Base-by-base conservation (phyloP, 2,329 filamentous ascomycete genomes). In the Chaetomium olivaceum region DNA sequence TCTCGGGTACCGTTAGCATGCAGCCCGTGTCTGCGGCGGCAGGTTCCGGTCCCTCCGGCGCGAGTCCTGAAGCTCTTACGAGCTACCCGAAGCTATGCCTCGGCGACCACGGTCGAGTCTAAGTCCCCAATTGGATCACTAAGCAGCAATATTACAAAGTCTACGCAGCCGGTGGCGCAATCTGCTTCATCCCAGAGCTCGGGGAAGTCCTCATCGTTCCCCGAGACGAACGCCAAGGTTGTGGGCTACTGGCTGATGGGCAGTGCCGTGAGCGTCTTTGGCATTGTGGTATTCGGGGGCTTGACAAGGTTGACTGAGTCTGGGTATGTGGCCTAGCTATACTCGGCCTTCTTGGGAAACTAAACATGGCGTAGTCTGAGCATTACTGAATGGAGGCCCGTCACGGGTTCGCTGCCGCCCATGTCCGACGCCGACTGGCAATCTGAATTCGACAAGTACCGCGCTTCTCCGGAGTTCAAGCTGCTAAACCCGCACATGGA, bases 361-460 rank as follows among this genome's bases (percentile, higher is more conserved):
- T 68, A 65, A 69, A 51, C n/a, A 60, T 31, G 48, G 16, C 9
- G 21, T 71, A 96, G 94, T 55, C 84, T 99, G 71, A 97, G 93
- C 77, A 99, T 99, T 73, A 99, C 95, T 69, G 95, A 99, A 91
- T 99, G 95, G 95, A 90, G 89, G 71, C 95, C 95, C 58, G 93
- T 99, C 52, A 98, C 95, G 11, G 95, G 95, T 71, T 93, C 93
- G 19, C 81, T 96, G 46, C 93, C 93, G 43, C 95, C 95, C 46
- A 85, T 91, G 78, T 91, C 87, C 73, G 79, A 84, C 27, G 88
- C 84, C 66, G 91, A 94, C 75, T 99, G 95, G 95, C 89, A 97
- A 72, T 88, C 89, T 70, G 95, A 98, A 75, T 99, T 98, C 80
- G 82, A 88, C 63, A 95, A 96, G 79, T 99, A 99, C 82, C 89